Percentiles rank a stretch among this genome's conserved stretches.
Conservation (phyloP, 1,284 basidiomycete species). For the Austropuccinia psidii region DNA sequence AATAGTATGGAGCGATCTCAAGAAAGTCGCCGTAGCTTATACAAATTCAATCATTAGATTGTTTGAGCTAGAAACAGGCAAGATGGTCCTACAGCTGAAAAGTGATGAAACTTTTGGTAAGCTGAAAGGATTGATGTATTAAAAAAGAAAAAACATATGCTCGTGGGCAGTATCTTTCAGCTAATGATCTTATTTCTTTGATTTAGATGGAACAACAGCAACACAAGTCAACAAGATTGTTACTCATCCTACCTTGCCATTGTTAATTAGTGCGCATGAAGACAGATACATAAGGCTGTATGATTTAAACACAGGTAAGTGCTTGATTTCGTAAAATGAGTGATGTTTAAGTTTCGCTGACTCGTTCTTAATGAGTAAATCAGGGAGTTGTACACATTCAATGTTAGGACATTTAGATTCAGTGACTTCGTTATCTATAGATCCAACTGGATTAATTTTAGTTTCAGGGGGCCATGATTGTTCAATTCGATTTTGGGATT, state of each 20-base stretch:
- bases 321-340: slow-evolving; percentile 45
- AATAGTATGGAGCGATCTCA: slow-evolving; percentile 59
- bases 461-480: slow-evolving; percentile 89
- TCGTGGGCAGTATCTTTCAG: no score
- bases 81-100: slow-evolving; percentile 63
- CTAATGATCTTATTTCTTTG: slow-evolving; percentile 25
- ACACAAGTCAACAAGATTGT: slow-evolving; percentile 82
- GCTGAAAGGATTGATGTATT: no score
- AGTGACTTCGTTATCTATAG: slow-evolving; percentile 81
- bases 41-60: slow-evolving; percentile 81
- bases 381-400: slow-evolving; percentile 74
- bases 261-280: slow-evolving; percentile 84
- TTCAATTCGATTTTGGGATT: slow-evolving; percentile 88
- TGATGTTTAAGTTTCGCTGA: not conserved
- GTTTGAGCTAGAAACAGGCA: slow-evolving; percentile 77
- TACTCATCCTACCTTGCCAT: slow-evolving; percentile 80
- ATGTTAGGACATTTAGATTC: slow-evolving; percentile 85
- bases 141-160: slow-evolving; percentile 36
- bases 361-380: not conserved
- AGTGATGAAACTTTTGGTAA: slow-evolving; percentile 64
- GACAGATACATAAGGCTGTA: slow-evolving; percentile 87
- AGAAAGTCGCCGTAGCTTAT: slow-evolving; percentile 63
- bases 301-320: slow-evolving; percentile 66
- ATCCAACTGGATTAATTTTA: slow-evolving; percentile 73
- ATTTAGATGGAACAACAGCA: slow-evolving; percentile 59